phyloP scores from a whole-genome alignment of 371 early-diverging fungal genomes.

The Lichtheimia hyalospora region DNA sequence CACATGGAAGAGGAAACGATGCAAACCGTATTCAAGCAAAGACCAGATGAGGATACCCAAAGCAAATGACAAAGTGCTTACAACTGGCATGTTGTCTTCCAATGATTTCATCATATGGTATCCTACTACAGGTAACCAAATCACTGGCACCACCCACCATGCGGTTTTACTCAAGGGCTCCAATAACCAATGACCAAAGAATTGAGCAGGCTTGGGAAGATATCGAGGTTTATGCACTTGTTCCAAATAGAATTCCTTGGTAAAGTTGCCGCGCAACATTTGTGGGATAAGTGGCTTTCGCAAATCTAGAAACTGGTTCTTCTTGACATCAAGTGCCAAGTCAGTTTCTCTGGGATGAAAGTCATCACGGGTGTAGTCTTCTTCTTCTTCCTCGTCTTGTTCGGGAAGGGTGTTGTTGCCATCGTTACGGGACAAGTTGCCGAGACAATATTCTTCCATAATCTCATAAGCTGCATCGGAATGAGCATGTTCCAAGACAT shows the following conservation, averaged over 20 bases:
- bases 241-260: conserved; percentile 81
- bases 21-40: conserved; percentile 79
- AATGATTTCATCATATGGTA: conserved; percentile 35
- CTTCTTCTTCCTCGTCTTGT: conserved; percentile 30
- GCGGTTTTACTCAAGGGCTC: conserved; percentile 87
- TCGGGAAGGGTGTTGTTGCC: conserved; percentile 16
- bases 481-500: conserved; percentile 76
- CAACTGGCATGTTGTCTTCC: conserved; percentile 22
- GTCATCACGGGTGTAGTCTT: conserved; percentile 44
- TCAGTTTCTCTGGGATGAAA: conserved; percentile 53
- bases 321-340: conserved; percentile 44
- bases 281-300: conserved; percentile 82
- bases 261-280: conserved; percentile 68
- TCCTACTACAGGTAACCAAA: conserved; percentile 80
- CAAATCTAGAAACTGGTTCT: conserved; percentile 80
- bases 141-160: conserved; percentile 89
- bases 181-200: conserved; percentile 75
- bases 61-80: conserved; percentile 38
- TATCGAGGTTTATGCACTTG: conserved; percentile 93
- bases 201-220: conserved; percentile 71
- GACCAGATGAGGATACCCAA: conserved; percentile 83
- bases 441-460: conserved; percentile 80
- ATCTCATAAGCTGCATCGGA: conserved; percentile 82
- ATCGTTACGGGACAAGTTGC: conserved; percentile 36
- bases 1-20: conserved; percentile 92